These are phyloP conservation scores for Phytopythium aichiense DNA, from an alignment of 352 stramenopile genomes.

Conservation along the genomic window DNA sequence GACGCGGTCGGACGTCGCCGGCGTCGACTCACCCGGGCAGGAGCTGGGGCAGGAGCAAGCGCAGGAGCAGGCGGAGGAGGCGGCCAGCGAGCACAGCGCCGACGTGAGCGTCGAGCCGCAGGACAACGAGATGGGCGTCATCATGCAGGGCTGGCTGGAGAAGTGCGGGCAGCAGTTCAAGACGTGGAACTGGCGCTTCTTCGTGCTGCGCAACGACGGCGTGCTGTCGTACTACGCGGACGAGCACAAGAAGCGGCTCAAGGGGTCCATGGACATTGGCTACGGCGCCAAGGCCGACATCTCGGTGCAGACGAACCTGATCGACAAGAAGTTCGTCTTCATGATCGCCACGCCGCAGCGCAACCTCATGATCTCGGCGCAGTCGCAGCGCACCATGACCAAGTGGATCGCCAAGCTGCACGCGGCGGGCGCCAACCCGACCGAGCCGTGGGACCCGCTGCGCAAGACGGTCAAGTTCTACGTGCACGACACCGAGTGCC, in stretches of 20 bases:
- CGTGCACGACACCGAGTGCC: conserved; percentile 58
- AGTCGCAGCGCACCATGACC: conserved; percentile 66
- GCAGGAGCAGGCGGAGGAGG: conserved; percentile 3
- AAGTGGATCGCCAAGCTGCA: conserved; percentile 83
- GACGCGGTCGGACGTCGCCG: conserved; percentile 30
- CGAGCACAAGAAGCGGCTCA: conserved; percentile 69
- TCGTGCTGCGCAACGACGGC: conserved; percentile 77
- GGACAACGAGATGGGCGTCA: conserved; percentile 58
- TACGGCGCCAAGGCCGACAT: conserved; percentile 66
- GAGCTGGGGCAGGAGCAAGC: conserved; percentile 15
- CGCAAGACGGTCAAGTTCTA: conserved; percentile 83
- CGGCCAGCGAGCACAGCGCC: conserved; percentile 20
- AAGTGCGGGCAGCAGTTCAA: conserved; percentile 89
- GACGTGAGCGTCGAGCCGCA: conserved; percentile 34
- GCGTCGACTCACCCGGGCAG: conserved; percentile 20
- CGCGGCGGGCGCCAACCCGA: conserved; percentile 56
- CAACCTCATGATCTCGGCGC: conserved; percentile 81
- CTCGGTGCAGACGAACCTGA: conserved; percentile 79
- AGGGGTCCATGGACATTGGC: conserved; percentile 76
- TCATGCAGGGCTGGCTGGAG: conserved; percentile 86
- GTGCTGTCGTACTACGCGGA: conserved; percentile 81
- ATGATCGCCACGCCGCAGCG: conserved; percentile 69
- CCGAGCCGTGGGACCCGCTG: conserved; percentile 70
- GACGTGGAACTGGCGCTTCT: conserved; percentile 89
- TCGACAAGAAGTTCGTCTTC: conserved; percentile 82